Evolutionary conservation across 768 basidiomycete species (phyloP), one percentile per base, ranked within the genome.

Genomic region (Suillus paluster): DNA sequence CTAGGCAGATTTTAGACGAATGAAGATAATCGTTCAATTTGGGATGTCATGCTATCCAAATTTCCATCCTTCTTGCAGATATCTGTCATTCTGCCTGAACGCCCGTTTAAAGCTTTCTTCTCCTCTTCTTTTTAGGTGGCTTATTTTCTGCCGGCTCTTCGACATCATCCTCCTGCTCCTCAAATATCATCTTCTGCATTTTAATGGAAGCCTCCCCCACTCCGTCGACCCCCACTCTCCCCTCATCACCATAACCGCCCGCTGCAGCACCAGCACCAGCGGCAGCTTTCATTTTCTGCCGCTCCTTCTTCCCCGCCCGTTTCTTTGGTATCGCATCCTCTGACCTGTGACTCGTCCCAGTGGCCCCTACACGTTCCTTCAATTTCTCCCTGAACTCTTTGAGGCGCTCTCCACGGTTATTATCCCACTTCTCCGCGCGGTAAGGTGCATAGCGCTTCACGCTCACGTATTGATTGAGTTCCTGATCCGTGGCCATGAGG

Each of bases 381-480:
- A 97, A 71, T 70, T 81, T 86, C 50, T 80, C 71, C 73, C 90
- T 92, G 61, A 97, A 81, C 63, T 95, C 91, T 68, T 83, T 80
- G 49, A 97, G 78, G 65, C 88, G 84, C 50, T 89, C 85, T 25
- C 78, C 79, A 15, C 92, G 83, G 42, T 79, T 82, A 38, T 80
- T 75, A 68, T 91, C 91, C 87, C 89, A 94, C 67, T 75, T 79
- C 33, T 84, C 82, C 50, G 85, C 80, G 46, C 92, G 87, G 74
- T 98, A 99, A 7, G 97, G 94, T 17, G 97, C 97, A 66, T 94
- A 84, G 73, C 91, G 91, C 78, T 94, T 97, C 68, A 99, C 80
- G 48, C 90, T 86, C 77, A 97, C 84, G 75, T 94, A 94, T 61
- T 92, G 83, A 77, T 99, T 99, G 54, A 99, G 84, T 71, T 99